Conservation (phyloP, 495 filamentous ascomycete genomes). For the Xylaria cubensis region DNA sequence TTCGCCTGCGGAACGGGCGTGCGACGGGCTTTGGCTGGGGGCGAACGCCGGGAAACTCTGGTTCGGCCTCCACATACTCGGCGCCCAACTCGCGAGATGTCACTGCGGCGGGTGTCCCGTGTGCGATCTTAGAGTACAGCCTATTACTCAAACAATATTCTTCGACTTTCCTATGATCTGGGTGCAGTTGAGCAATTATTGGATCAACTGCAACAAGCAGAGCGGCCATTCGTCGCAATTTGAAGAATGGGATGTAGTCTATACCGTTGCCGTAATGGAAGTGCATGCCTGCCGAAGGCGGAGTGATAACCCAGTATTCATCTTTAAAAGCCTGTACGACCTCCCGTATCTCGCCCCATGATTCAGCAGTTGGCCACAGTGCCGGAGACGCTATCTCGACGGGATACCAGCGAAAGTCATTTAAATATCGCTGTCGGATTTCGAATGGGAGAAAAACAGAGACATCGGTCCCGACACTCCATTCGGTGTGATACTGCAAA, state of each 20-base stretch:
- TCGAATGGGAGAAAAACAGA: neutral
- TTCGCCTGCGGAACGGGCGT: neutral
- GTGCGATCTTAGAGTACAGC: conserved; percentile 21
- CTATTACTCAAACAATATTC: conserved; percentile 15
- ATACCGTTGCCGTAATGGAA: conserved; percentile 32
- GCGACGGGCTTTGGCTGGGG: neutral
- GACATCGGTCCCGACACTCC: neutral
- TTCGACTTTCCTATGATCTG: conserved; percentile 21
- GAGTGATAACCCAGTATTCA: conserved; percentile 18
- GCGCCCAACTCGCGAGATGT: neutral
- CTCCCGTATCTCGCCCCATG: conserved; percentile 26
- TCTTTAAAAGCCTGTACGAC: conserved; percentile 28
- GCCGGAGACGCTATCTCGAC: conserved; percentile 31
- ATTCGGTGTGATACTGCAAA: neutral
- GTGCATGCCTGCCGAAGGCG: conserved; percentile 24
- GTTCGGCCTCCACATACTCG: neutral
- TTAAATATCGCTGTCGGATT: neutral
- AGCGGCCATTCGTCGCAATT: conserved; percentile 25
- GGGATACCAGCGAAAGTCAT: conserved; percentile 18
- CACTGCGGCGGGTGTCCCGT: neutral
- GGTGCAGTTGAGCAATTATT: conserved; percentile 31
- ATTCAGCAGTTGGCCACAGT: conserved; percentile 26
- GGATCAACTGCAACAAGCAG: conserved; percentile 30
- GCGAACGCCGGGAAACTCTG: neutral
- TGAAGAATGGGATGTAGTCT: conserved; percentile 8